A percentile compares a stretch with the other conserved stretches of the same genome.
Conservation (phyloP, 2,329 filamentous ascomycete species). For the Cercospora sojina region DNA sequence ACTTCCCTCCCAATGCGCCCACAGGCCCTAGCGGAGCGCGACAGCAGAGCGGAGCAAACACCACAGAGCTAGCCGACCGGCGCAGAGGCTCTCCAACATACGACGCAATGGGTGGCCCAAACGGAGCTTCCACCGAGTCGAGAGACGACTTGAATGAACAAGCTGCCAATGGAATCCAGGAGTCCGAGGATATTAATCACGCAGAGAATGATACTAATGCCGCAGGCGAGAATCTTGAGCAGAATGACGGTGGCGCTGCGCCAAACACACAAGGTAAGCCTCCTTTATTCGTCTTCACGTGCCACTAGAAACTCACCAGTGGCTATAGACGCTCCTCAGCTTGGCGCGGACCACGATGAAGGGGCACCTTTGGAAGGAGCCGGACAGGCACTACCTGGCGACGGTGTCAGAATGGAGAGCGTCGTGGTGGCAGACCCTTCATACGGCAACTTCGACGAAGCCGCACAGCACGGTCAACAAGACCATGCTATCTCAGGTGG, state of each 20-base stretch:
- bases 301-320: not conserved
- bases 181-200: constrained; percentile 36
- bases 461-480: constrained; percentile 23
- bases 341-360: constrained; percentile 6
- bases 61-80: constrained; percentile 18
- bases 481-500: constrained; percentile 41
- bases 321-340: not conserved
- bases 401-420: constrained; percentile 10
- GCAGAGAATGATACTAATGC: constrained; percentile 35
- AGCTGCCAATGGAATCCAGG: constrained; percentile 35
- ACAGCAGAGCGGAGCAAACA: constrained; percentile 25
- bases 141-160: constrained; percentile 18
- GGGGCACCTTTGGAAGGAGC: not conserved
- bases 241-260: constrained; percentile 16
- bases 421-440: constrained; percentile 15
- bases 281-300: not conserved
- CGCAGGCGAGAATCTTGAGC: constrained; percentile 24
- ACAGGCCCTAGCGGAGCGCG: constrained; percentile 17
- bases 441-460: constrained; percentile 34
- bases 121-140: constrained; percentile 19
- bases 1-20: constrained; percentile 23
- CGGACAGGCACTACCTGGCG: not conserved
- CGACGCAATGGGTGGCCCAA: constrained; percentile 28
- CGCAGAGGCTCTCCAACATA: constrained; percentile 35
- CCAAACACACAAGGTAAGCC: constrained; percentile 21